Conservation (phyloP, 1,284 basidiomycete genomes). For the Vanrija sp. region DNA sequence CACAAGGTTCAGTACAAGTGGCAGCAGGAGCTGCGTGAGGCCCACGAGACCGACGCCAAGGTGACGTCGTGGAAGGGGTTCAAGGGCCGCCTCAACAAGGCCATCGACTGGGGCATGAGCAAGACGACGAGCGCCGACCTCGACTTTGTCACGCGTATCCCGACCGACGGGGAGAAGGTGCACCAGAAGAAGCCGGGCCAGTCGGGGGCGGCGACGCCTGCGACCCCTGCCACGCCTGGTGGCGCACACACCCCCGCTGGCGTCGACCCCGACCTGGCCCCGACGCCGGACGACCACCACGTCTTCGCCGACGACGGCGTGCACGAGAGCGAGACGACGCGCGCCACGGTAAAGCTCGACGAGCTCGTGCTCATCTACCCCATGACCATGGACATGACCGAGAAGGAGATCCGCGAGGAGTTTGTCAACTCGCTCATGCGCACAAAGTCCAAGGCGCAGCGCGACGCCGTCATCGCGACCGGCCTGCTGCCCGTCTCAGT, state of each 20-base stretch:
- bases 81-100: conserved; percentile 8
- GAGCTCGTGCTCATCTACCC: conserved; percentile 23
- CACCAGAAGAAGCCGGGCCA: background rate
- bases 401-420: conserved; percentile 13
- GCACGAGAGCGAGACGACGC: conserved; percentile 1
- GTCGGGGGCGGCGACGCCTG: background rate
- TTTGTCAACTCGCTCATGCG: conserved; percentile 19
- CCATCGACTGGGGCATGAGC: conserved; percentile 15
- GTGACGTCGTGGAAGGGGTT: conserved; percentile 9
- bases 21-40: conserved; percentile 20
- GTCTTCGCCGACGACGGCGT: background rate
- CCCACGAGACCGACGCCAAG: conserved; percentile 10
- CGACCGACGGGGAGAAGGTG: conserved; percentile 11
- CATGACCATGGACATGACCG: conserved; percentile 6
- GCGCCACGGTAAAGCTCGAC: conserved; percentile 16
- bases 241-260: background rate
- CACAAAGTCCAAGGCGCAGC: conserved; percentile 20
- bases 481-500: conserved; percentile 13
- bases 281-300: background rate
- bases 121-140: conserved; percentile 17
- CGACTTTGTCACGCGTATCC: conserved; percentile 20
- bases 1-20: conserved; percentile 18
- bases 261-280: background rate
- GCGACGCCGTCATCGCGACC: conserved; percentile 22
- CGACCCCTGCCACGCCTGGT: background rate